Percentiles rank a stretch among this genome's conserved stretches.
Evolutionary conservation across 75 land plant species (phyloP).

Genomic region (Isoetes taiwanensis): DNA sequence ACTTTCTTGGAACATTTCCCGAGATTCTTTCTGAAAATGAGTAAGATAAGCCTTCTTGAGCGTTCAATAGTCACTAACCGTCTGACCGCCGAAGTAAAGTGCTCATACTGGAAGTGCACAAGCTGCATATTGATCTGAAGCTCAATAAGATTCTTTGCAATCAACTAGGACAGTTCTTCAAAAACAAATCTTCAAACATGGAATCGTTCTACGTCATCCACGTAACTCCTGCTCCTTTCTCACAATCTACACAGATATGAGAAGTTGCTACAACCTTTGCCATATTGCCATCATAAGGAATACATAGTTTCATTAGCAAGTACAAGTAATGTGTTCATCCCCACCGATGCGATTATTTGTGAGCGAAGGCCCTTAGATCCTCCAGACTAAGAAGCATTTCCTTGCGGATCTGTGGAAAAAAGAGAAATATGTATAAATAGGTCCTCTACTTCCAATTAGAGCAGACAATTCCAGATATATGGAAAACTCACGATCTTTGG

Average conservation of each 20-base stretch:
- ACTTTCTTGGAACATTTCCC: too few species aligned
- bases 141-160: slow-evolving; percentile 38
- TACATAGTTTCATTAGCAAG: slow-evolving; percentile 72
- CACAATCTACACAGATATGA: too few species aligned
- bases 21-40: not conserved
- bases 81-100: slow-evolving; percentile 46
- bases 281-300: slow-evolving; percentile 94
- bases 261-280: slow-evolving; percentile 93
- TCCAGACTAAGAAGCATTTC: slow-evolving; percentile 55
- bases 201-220: too few species aligned
- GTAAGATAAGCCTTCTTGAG: slow-evolving; percentile 47
- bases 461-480: not conserved
- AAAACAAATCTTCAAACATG: too few species aligned
- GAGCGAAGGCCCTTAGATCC: slow-evolving; percentile 50
- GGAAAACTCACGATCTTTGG: too few species aligned
- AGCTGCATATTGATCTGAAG: slow-evolving; percentile 45
- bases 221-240: too few species aligned
- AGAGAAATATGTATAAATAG: not conserved
- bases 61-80: slow-evolving; percentile 73
- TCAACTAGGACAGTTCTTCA: slow-evolving; percentile 53
- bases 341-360: slow-evolving; percentile 91
- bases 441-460: not conserved
- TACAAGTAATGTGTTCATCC: slow-evolving; percentile 68
- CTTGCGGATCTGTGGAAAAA: slow-evolving; percentile 66
- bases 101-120: slow-evolving; percentile 50